A percentile compares a stretch with the other conserved stretches of the same genome.
phyloP scores from a whole-genome alignment of 1,284 basidiomycete genomes.

The Tetrapyrgos nigripes region DNA sequence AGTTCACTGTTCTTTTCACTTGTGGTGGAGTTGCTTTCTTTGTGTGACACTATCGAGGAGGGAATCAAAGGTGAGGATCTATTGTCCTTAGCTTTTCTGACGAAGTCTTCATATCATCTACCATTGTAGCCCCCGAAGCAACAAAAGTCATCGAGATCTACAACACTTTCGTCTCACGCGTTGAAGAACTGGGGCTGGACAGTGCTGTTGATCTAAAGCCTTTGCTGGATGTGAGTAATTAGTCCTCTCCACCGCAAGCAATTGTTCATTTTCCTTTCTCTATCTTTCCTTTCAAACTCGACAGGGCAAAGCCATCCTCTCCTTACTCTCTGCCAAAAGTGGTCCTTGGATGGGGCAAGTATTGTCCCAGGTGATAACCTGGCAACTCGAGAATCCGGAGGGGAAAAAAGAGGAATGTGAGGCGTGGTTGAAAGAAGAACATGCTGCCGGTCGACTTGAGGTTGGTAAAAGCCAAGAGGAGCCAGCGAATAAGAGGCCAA shows the following conservation, averaged over 20 bases:
- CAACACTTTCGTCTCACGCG: constrained; percentile 63
- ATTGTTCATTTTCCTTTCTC: constrained; percentile 7
- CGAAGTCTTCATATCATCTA: constrained; percentile 4
- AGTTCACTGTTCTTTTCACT: constrained; percentile 78
- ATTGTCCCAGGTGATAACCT: constrained; percentile 72
- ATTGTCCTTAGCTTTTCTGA: not conserved
- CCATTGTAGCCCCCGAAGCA: constrained; percentile 47
- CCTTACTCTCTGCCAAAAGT: constrained; percentile 60
- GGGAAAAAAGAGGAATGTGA: constrained; percentile 71
- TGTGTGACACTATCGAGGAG: constrained; percentile 53
- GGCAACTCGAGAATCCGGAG: constrained; percentile 83
- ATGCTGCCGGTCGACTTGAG: constrained; percentile 50
- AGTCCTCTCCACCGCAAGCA: constrained; percentile 3
- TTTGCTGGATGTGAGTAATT: constrained; percentile 72
- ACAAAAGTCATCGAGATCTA: constrained; percentile 62
- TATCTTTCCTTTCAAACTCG: not conserved
- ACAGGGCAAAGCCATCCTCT: constrained; percentile 77
- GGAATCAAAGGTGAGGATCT: constrained; percentile 53
- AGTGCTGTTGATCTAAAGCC: constrained; percentile 71
- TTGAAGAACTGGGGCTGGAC: constrained; percentile 70
- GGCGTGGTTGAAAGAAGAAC: constrained; percentile 69
- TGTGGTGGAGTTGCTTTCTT: constrained; percentile 69
- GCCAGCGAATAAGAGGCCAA: constrained; percentile 51
- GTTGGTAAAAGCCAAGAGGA: constrained; percentile 34
- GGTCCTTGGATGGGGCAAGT: constrained; percentile 76